phyloP scores from a whole-genome alignment of 108 stramenopile species.

The Nitzschia inconspicua region DNA sequence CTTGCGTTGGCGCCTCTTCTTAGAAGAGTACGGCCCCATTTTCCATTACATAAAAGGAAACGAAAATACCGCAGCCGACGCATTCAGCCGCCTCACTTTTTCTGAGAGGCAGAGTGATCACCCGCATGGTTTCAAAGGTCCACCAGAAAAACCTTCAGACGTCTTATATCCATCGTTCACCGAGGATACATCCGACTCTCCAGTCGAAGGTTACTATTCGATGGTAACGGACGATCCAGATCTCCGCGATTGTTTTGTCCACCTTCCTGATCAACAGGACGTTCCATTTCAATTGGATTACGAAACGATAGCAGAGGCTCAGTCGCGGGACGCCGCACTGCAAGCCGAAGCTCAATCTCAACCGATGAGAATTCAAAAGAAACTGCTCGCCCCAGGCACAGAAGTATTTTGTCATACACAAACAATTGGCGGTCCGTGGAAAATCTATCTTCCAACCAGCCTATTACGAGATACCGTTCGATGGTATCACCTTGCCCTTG shows the following conservation, averaged over 20 bases:
- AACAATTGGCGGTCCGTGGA: neutral
- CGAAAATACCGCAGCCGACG: slow-evolving; percentile 42
- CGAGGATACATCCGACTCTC: neutral
- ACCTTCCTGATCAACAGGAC: slow-evolving; percentile 8
- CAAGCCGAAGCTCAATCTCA: neutral
- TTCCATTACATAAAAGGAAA: slow-evolving; percentile 32
- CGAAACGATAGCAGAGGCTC: neutral
- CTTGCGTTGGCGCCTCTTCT: slow-evolving; percentile 39
- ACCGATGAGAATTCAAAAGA: slow-evolving; percentile 1
- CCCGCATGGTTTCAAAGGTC: neutral
- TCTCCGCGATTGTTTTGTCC: slow-evolving; percentile 13
- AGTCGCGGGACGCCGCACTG: slow-evolving; percentile 17
- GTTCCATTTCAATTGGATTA: slow-evolving; percentile 6
- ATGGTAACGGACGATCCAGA: too few relatives aligned
- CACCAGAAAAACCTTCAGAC: neutral
- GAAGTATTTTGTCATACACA: neutral
- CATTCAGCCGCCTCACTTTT: slow-evolving; percentile 22
- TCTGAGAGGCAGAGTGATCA: neutral
- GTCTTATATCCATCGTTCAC: neutral
- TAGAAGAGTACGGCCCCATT: slow-evolving; percentile 38
- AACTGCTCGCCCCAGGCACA: neutral
- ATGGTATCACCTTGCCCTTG: slow-evolving; percentile 11
- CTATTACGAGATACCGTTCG: neutral
- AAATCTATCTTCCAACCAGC: slow-evolving; percentile 10
- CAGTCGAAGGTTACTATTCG: neutral